phyloP scores from a whole-genome alignment of 2,329 filamentous ascomycete species.

The Sclerotinia borealis region DNA sequence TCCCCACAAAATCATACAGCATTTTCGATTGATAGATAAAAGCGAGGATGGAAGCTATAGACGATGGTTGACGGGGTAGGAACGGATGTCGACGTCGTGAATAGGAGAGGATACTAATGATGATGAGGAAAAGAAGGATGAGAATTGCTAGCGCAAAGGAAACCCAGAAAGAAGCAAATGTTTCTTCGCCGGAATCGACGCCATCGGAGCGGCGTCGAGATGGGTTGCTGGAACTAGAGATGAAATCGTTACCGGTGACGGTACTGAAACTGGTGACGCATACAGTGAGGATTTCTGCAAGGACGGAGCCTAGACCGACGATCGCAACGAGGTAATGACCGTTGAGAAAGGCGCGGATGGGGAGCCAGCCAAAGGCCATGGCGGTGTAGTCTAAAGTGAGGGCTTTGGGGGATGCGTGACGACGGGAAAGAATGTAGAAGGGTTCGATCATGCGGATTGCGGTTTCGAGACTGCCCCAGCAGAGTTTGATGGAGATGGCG shows the following conservation, averaged over 20 bases:
- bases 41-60: conserved; percentile 68
- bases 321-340: conserved; percentile 59
- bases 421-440: conserved; percentile 62
- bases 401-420: conserved; percentile 58
- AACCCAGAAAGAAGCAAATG: conserved; percentile 57
- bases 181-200: conserved; percentile 50
- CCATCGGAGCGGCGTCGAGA: neutral
- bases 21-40: conserved; percentile 79
- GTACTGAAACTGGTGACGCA: conserved; percentile 59
- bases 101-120: conserved; percentile 55
- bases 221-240: conserved; percentile 23
- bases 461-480: conserved; percentile 63
- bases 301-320: conserved; percentile 63
- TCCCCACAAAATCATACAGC: conserved; percentile 69
- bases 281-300: conserved; percentile 68
- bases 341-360: conserved; percentile 56
- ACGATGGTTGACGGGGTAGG: conserved; percentile 65
- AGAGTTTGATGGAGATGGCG: conserved; percentile 60
- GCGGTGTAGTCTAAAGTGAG: conserved; percentile 69
- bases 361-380: conserved; percentile 61
- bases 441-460: conserved; percentile 69
- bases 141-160: conserved; percentile 55
- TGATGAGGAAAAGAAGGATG: conserved; percentile 53
- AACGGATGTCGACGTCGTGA: conserved; percentile 60
- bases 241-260: conserved; percentile 57